Evolutionary conservation across 2,329 filamentous ascomycete species (phyloP).

Genomic region (Colletotrichum coccodes): DNA sequence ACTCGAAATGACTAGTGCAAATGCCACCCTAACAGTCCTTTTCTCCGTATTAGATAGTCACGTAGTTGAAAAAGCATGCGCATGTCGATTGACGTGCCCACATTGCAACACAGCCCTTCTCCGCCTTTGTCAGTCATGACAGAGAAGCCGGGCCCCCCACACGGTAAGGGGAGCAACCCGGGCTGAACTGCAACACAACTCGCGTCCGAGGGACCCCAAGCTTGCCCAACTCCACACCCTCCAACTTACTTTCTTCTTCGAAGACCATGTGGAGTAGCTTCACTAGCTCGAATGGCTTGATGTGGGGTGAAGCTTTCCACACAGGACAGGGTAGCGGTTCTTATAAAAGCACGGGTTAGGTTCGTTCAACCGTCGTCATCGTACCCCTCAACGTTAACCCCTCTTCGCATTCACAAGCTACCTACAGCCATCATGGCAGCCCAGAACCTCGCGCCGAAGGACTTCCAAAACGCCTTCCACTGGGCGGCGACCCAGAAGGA

Average conservation of each 20-base stretch:
- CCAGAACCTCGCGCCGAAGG: conserved; percentile 31
- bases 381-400: not conserved
- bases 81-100: not conserved
- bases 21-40: not conserved
- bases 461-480: conserved; percentile 63
- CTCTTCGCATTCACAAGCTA: not conserved
- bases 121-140: conserved; percentile 13
- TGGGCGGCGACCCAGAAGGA: conserved; percentile 71
- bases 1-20: not conserved
- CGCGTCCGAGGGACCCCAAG: not conserved
- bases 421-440: not conserved
- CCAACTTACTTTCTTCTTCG: not conserved
- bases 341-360: not conserved
- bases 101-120: not conserved
- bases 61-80: not conserved
- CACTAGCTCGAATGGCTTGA: not conserved
- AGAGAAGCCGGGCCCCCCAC: not conserved
- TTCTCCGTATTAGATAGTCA: not conserved
- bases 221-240: not conserved
- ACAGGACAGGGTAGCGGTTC: not conserved
- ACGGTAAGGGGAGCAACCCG: not conserved
- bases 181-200: not conserved
- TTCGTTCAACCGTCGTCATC: not conserved
- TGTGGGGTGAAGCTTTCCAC: conserved; percentile 20
- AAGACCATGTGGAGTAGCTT: conserved; percentile 7